These are phyloP conservation scores for Euphorbia neoarborescens DNA, from an alignment of 441 rosid genomes.

Conservation along the genomic window DNA sequence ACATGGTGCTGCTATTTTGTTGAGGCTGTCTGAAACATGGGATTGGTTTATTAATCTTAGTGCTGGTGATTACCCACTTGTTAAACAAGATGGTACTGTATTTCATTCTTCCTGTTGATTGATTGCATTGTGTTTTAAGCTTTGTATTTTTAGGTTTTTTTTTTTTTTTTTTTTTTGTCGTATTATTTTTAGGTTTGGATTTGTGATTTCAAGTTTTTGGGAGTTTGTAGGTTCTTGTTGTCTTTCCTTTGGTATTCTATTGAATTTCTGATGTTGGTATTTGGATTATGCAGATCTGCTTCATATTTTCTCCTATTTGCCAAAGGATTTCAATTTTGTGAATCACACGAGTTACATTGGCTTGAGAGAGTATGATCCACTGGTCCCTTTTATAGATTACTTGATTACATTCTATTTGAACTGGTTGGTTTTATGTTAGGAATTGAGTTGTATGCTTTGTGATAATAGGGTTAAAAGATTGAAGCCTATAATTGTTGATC, in stretches of 20 bases:
- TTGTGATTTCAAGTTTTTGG: slow-evolving; percentile 14
- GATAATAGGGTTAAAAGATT: slow-evolving; percentile 57
- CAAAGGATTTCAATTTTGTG: slow-evolving; percentile 62
- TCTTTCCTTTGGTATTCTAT: neutral
- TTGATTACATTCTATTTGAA: neutral
- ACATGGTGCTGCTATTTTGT: slow-evolving; percentile 77
- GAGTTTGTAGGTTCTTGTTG: slow-evolving; percentile 16
- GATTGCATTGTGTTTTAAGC: neutral
- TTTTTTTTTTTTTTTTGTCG: too few species aligned
- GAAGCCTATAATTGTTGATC: slow-evolving; percentile 88
- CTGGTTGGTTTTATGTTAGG: neutral
- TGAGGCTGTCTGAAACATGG: slow-evolving; percentile 61
- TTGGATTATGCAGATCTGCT: slow-evolving; percentile 55
- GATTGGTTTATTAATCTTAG: slow-evolving; percentile 75
- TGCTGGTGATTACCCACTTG: slow-evolving; percentile 79
- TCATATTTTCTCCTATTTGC: slow-evolving; percentile 67
- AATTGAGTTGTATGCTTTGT: slow-evolving; percentile 6
- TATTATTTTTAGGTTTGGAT: slow-evolving; percentile 8
- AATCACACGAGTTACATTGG: slow-evolving; percentile 73
- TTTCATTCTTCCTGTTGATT: neutral
- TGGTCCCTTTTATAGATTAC: neutral
- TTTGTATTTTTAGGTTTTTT: slow-evolving; percentile 6
- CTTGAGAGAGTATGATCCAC: slow-evolving; percentile 69
- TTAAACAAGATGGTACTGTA: slow-evolving; percentile 67
- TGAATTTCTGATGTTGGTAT: neutral